Evolutionary conservation across 352 stramenopile species (phyloP), one percentile per base, ranked within the genome.

Genomic region (Globisporangium yorkense): DNA sequence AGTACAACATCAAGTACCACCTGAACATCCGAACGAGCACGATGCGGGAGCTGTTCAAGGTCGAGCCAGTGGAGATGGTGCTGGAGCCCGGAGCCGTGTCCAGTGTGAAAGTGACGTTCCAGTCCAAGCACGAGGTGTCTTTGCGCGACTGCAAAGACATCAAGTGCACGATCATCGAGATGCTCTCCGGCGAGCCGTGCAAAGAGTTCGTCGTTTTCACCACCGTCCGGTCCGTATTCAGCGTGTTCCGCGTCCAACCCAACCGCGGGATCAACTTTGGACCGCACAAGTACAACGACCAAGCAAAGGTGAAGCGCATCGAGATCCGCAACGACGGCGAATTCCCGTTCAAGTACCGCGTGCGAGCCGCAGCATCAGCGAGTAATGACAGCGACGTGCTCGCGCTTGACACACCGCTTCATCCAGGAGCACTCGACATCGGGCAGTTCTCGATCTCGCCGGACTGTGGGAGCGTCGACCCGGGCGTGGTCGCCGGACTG

Each of bases 251-350:
- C 8, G 61, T 98, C 2, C 88, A 97, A 62, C 95, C 94, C 13
- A 84, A 82, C 37, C 77, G 87, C 29, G 92, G 94, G 0, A 81
- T 98, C 43, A 96, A 96, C 61, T 98, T 98, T 66, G 95, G 94
- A 1, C 81, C 92, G 4, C 66, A 97, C 56, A 93, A 88, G 54
- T 98, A 93, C 66, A 97, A 81, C 51, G 87, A 96, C 20, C 71
- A 70, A 24, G 64, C 75, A 2, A 88, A 89, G 57, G 70, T 67
- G 1, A 94, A 91, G 48, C 70, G 72, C 7, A 72, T 97, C 15
- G 89, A 98, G 62, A 80, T 98, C 47, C 84, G 83, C 47, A 98
- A 98, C 60, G 94, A 98, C 51, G 89, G 94, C 20, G 77, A 91
- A 24, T 98, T 98, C 54, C 69, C 79, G 6, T 98, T 98, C 46